These are phyloP conservation scores for Hypsizygus ulmarius DNA, from an alignment of 1,284 basidiomycete genomes.

Conservation along the genomic window DNA sequence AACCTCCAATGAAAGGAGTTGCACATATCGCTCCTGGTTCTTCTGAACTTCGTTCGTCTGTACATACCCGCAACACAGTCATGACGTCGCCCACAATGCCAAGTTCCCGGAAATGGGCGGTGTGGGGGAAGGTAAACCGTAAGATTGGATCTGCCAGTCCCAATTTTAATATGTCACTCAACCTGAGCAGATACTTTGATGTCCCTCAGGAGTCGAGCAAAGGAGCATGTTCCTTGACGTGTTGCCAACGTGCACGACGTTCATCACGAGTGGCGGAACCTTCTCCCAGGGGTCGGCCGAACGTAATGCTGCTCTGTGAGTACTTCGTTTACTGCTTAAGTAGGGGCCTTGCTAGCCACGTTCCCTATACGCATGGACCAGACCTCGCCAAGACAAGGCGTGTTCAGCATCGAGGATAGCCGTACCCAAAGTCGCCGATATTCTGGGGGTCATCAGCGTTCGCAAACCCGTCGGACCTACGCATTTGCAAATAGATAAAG, in stretches of 20 bases:
- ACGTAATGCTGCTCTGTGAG: not conserved
- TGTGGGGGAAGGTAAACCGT: slow-evolving; percentile 1
- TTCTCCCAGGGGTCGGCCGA: not conserved
- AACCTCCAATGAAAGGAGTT: not conserved
- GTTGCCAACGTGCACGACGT: slow-evolving; percentile 3
- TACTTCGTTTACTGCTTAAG: not conserved
- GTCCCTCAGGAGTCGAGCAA: slow-evolving; percentile 5
- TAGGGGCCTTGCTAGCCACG: too few relatives aligned
- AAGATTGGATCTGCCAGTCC: slow-evolving; percentile 9
- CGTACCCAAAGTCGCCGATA: not conserved
- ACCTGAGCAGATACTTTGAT: not conserved
- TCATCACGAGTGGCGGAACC: not conserved
- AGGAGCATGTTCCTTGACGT: slow-evolving; percentile 3
- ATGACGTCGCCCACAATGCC: not conserved
- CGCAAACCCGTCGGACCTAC: not conserved
- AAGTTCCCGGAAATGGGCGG: slow-evolving; percentile 3
- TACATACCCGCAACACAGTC: too few relatives aligned
- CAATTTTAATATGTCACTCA: not conserved
- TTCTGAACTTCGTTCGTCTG: too few relatives aligned
- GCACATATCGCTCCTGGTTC: not conserved
- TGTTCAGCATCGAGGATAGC: slow-evolving; percentile 4
- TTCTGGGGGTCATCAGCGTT: not conserved
- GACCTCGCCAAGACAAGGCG: not conserved
- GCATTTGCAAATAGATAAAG: not conserved
- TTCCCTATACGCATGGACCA: not conserved